phyloP scores from a whole-genome alignment of 2,329 filamentous ascomycete genomes.

The Pyrenophora tritici-repentis region DNA sequence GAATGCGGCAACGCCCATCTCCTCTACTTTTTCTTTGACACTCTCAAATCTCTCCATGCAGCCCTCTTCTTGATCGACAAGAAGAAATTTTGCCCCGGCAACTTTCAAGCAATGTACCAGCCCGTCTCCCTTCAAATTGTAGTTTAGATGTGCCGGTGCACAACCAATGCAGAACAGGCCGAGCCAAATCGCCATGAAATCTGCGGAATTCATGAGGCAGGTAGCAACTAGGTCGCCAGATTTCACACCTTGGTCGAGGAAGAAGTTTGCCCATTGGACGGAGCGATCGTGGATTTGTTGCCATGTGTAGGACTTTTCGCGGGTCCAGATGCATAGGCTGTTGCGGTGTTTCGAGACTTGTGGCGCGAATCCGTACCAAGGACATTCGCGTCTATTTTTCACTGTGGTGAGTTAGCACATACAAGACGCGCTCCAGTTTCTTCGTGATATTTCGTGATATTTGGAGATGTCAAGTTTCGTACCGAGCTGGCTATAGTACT shows the following conservation, averaged over 20 bases:
- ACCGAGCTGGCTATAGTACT: conserved; percentile 36
- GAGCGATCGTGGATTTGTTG: conserved; percentile 35
- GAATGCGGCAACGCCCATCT: conserved; percentile 28
- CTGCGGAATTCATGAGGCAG: conserved; percentile 68
- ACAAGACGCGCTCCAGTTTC: background rate
- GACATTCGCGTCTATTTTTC: conserved; percentile 45
- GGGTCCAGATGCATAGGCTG: conserved; percentile 68
- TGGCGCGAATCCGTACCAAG: conserved; percentile 37
- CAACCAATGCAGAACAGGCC: conserved; percentile 68
- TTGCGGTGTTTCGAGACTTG: conserved; percentile 44
- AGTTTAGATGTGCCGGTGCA: conserved; percentile 72
- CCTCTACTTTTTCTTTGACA: conserved; percentile 17
- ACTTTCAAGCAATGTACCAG: conserved; percentile 68
- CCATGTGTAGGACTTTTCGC: conserved; percentile 54
- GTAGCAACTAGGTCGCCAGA: conserved; percentile 67
- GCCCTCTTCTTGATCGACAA: conserved; percentile 60
- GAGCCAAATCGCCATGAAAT: conserved; percentile 70
- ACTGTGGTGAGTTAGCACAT: conserved; percentile 31
- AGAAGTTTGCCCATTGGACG: conserved; percentile 38
- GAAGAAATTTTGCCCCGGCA: conserved; percentile 58
- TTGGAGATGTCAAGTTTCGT: background rate
- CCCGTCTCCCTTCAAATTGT: conserved; percentile 66
- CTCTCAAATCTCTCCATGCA: conserved; percentile 28
- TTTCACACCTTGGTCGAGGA: conserved; percentile 58
- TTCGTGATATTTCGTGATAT: too few relatives aligned